Evolutionary conservation across 768 basidiomycete genomes (phyloP).

Genomic region (Chiua virens): DNA sequence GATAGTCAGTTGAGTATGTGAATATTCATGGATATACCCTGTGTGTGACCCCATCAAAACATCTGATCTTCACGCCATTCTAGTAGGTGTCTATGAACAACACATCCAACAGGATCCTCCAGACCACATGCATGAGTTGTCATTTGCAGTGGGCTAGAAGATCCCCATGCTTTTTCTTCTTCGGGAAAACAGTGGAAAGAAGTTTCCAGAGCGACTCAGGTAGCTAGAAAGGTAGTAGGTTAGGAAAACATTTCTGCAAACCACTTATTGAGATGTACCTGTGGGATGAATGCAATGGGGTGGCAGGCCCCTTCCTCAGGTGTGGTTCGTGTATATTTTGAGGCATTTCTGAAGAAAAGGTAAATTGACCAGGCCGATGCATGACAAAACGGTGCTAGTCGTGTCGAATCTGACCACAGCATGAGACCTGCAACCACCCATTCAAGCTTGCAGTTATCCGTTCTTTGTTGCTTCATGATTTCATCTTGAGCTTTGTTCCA

Average conservation of each 20-base stretch:
- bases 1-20: too few relatives aligned
- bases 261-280: background rate
- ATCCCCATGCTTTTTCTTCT: background rate
- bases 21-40: too few relatives aligned
- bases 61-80: too few relatives aligned
- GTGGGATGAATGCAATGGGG: conserved; percentile 22
- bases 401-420: conserved; percentile 19
- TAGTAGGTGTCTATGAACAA: too few relatives aligned
- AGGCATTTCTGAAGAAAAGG: too few relatives aligned
- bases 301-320: too few relatives aligned
- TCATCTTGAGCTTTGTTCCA: conserved; percentile 7
- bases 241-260: too few relatives aligned
- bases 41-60: too few relatives aligned
- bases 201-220: background rate
- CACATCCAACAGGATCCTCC: too few relatives aligned
- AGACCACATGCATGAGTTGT: conserved; percentile 1
- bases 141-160: background rate
- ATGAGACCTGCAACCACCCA: conserved; percentile 15
- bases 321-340: too few relatives aligned
- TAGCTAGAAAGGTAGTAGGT: background rate
- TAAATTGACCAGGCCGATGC: conserved; percentile 24
- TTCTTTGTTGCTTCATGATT: conserved; percentile 6
- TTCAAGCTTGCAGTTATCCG: conserved; percentile 12
- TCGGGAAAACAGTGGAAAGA: background rate
- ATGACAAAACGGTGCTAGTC: conserved; percentile 8